Base-by-base conservation (phyloP, 345 rosid genomes). In the Ceriops zippeliana region DNA sequence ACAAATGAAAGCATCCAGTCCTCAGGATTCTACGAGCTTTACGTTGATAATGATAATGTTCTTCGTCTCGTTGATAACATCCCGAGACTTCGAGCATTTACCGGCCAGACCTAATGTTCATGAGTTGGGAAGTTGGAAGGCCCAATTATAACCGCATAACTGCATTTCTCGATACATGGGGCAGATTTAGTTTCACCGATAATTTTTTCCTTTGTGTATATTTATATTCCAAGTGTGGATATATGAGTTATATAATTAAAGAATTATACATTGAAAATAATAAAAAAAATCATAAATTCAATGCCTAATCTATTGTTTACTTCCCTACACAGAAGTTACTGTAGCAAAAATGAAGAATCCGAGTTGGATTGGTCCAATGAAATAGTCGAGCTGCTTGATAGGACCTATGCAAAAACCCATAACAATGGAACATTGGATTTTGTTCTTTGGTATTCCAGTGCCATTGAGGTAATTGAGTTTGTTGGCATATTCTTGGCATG, bases 41-140 rank as follows among this genome's bases (percentile, higher is more conserved):
- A 20, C 30, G 59, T 47, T 56, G 69, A 67, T 38, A 42, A 69
- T 32, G 72, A 59, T 60, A 69, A 69, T 42, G 57, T 60, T 22
- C 65, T 69, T 7, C 35, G 65, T 31, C 63, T 59, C 32, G n/a
- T 30, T 9, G 59, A 69, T 49, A 62, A 69, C 46, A 53, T 21
- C 58, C 72, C n/a, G 72, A 58, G 26, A 47, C 37, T 59, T 46
- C 72, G 19, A 59, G 72, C 58, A 60, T 69, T 28, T 59, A 59
- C 46, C 60, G 65, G 72, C 72, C 72, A 42, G 1, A 21, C 11
- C 72, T 58, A 16, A 7, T 13, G 62, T 11, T 42, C 21, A 28
- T 30, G 5, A 5, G 0, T 1, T 31, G 65, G 65, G 17, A 60
- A 30, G 28, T n/a, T 16, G 72, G 58, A 27, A 69, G 72, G 38